Conservation (phyloP, 495 filamentous ascomycete species). For the Tuber melanosporum region DNA sequence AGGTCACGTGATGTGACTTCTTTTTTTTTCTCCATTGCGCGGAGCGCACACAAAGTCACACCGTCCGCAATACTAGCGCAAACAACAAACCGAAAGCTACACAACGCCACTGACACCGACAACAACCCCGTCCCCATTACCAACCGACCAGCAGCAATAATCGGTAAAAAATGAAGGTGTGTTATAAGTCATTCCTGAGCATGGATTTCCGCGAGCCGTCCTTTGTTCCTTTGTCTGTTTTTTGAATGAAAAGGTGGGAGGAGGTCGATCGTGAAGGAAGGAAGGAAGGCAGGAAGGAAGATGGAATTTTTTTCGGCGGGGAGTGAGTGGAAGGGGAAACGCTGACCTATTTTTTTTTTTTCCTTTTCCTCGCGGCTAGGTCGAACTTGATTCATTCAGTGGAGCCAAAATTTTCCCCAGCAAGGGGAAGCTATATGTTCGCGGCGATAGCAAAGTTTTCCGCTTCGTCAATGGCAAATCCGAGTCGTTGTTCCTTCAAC, state of each 20-base stretch:
- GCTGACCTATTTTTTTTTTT: slow-evolving; percentile 17
- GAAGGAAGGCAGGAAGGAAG: neutral
- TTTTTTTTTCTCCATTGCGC: slow-evolving; percentile 15
- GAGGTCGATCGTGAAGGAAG: neutral
- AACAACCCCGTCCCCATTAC: slow-evolving; percentile 24
- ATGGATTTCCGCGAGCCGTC: slow-evolving; percentile 5
- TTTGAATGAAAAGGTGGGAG: neutral
- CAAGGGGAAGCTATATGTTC: slow-evolving; percentile 80
- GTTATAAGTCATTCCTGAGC: slow-evolving; percentile 15
- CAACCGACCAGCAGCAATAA: slow-evolving; percentile 33
- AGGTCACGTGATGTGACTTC: slow-evolving; percentile 34
- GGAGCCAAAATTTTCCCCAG: slow-evolving; percentile 43
- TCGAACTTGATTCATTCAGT: slow-evolving; percentile 42
- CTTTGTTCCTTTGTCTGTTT: slow-evolving; percentile 10
- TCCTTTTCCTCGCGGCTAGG: slow-evolving; percentile 15
- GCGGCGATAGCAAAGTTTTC: slow-evolving; percentile 99
- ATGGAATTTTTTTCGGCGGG: slow-evolving; percentile 12
- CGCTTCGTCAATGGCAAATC: slow-evolving; percentile 99
- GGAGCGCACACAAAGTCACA: slow-evolving; percentile 18
- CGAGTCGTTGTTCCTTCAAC: slow-evolving; percentile 98
- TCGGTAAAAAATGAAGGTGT: slow-evolving; percentile 41
- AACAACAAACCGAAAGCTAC: slow-evolving; percentile 19
- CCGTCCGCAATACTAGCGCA: slow-evolving; percentile 5
- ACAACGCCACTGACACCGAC: slow-evolving; percentile 20
- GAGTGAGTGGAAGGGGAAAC: slow-evolving; percentile 7